Percentiles rank a stretch among this genome's conserved stretches.
Conservation (phyloP, 129 eudicot species). For the Lonicera japonica region DNA sequence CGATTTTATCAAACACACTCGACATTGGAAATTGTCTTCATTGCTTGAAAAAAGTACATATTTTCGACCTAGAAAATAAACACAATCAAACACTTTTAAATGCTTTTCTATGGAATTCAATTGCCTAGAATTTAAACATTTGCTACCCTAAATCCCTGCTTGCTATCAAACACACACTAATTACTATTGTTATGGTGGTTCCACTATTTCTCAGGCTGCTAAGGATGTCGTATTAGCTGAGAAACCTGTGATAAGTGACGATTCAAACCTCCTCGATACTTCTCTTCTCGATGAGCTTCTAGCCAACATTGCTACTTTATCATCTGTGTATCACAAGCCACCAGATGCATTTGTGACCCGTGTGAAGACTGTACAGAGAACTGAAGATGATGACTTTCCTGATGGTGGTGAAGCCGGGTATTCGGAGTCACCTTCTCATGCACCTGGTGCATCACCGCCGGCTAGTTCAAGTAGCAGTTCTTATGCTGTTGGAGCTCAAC, state of each 20-base stretch:
- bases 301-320: conserved; percentile 83
- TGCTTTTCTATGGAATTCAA: too few species aligned
- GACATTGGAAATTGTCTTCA: too few species aligned
- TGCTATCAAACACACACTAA: too few species aligned
- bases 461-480: conserved; percentile 36
- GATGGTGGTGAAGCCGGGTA: conserved; percentile 75
- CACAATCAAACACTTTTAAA: too few species aligned
- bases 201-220: conserved; percentile 58
- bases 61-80: too few species aligned
- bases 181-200: background rate
- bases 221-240: conserved; percentile 95
- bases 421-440: conserved; percentile 66
- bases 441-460: conserved; percentile 56
- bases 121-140: too few species aligned
- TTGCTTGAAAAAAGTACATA: too few species aligned
- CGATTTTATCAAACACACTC: too few species aligned
- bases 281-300: conserved; percentile 93
- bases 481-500: conserved; percentile 37
- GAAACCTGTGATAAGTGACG: conserved; percentile 92
- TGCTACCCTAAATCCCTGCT: too few species aligned
- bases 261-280: conserved; percentile 85
- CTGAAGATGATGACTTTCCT: conserved; percentile 87
- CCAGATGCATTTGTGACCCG: conserved; percentile 93
- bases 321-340: conserved; percentile 95
- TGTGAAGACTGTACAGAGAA: conserved; percentile 61